Conservation (phyloP, 2,329 filamentous ascomycete species). For the Colletotrichum abscissum region DNA sequence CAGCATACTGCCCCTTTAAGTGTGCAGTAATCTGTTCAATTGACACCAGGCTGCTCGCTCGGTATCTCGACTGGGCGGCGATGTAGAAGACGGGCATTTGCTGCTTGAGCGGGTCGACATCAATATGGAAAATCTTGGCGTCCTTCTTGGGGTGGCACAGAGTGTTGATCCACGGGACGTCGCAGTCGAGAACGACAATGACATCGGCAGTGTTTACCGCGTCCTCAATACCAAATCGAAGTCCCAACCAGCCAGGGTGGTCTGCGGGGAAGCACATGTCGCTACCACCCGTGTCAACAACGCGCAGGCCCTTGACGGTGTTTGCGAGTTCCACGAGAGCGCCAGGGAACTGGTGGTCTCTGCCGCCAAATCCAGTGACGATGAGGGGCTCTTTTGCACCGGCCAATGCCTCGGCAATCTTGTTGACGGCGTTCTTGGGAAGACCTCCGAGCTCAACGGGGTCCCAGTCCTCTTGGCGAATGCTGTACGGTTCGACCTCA, state of each 20-base stretch:
- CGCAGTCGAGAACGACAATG: constrained; percentile 87
- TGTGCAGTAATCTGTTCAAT: constrained; percentile 77
- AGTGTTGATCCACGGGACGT: constrained; percentile 94
- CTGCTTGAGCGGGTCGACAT: constrained; percentile 75
- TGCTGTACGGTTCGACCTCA: constrained; percentile 78
- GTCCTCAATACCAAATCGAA: constrained; percentile 80
- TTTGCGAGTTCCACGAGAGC: constrained; percentile 76
- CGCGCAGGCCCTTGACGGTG: constrained; percentile 74
- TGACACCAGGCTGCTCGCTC: constrained; percentile 72
- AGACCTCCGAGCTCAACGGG: constrained; percentile 75
- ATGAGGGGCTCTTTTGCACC: constrained; percentile 74
- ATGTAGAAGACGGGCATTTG: constrained; percentile 82
- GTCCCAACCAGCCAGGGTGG: constrained; percentile 75
- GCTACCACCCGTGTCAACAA: constrained; percentile 81
- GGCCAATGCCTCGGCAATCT: constrained; percentile 72
- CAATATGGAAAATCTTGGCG: constrained; percentile 71
- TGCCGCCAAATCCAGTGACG: constrained; percentile 77
- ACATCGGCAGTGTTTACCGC: constrained; percentile 82
- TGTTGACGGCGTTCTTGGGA: constrained; percentile 61
- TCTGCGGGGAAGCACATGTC: constrained; percentile 85
- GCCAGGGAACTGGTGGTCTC: constrained; percentile 72
- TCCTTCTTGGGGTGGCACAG: constrained; percentile 66
- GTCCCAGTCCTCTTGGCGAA: constrained; percentile 78
- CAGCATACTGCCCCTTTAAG: constrained; percentile 59
- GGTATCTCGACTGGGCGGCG: constrained; percentile 71